Percentiles rank a stretch among this genome's conserved stretches.
These are phyloP conservation scores for Rhododendron ovatum DNA, from an alignment of 148 eudicot genomes.

Conservation along the genomic window DNA sequence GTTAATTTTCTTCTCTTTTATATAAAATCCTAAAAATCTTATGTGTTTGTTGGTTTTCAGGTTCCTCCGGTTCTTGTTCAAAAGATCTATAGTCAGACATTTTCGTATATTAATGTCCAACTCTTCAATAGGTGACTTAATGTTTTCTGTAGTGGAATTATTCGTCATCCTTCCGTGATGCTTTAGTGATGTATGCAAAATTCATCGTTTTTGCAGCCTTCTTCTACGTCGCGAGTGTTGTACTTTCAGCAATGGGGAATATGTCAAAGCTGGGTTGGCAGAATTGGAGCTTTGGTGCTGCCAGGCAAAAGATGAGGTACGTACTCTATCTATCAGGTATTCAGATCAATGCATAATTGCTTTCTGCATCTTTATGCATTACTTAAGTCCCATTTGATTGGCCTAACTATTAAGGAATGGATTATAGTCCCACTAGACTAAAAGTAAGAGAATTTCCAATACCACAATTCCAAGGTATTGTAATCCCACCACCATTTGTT, in stretches of 20 bases:
- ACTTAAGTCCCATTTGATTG: background rate
- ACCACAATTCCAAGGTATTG: background rate
- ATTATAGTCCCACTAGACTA: background rate
- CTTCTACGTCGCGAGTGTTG: conserved; percentile 96
- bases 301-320: conserved; percentile 91
- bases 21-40: conserved; percentile 2
- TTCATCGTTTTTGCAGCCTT: conserved; percentile 45
- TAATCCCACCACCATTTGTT: background rate
- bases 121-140: conserved; percentile 75
- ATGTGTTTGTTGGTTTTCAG: conserved; percentile 29
- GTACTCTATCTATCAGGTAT: background rate
- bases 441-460: background rate
- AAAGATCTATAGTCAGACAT: conserved; percentile 84
- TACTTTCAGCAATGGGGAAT: conserved; percentile 97
- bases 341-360: background rate
- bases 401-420: background rate
- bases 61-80: conserved; percentile 91
- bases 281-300: conserved; percentile 94
- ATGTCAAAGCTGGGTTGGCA: conserved; percentile 92
- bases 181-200: conserved; percentile 6
- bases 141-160: background rate
- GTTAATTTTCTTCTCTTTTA: background rate
- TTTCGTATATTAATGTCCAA: conserved; percentile 84
- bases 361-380: background rate
- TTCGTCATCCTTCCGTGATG: background rate